Evolutionary conservation across 805 yeast species (phyloP), one percentile per base, ranked within the genome.

Genomic region (Wickerhamiella australiensis): DNA sequence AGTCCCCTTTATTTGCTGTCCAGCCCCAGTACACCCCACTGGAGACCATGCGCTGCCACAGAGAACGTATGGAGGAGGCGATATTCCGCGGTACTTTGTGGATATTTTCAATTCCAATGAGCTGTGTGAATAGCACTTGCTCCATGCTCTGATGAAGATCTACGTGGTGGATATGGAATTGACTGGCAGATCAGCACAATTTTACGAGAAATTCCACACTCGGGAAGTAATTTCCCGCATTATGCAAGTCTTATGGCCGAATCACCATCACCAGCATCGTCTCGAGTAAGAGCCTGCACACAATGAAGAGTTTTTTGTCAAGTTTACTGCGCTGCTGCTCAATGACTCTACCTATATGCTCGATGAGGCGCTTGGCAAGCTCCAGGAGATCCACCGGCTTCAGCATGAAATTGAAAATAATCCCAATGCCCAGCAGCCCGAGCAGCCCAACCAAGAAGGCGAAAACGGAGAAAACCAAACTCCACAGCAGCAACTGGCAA

Each of bases 101-200:
- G 71, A 72, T 5, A 71, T 81, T 6, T 79, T 86, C 64, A 79
- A 74, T 57, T 68, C 77, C 9, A 79, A 86, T 58, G 73, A 75
- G 48, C 59, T 82, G 20, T 81, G 86, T 1, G 66, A 69, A 26
- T 70, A 79, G 35, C 78, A 87, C 62, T 62, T 92, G 54, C 69
- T 92, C 51, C 87, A 85, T 59, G 83, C 95, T 0, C 71, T 92
- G 50, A 73, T 92, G 65, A 94, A 86, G 58, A 83, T 87, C 54
- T 92, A 90, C 64, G 95, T 92, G n/a, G n/a, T n/a, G 31, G 85
- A 85, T 73, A 88, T 90, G 46, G 99, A 92, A 64, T 87, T 85
- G 60, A 92, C 98, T 0, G 98, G 98, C 8, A 82, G 96, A 1
- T 80, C 90, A 6, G 79, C 94, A 0, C 97, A 92, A 65, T 92